Base-by-base conservation (phyloP, 208 protist species). In the Trypanosoma avium region DNA sequence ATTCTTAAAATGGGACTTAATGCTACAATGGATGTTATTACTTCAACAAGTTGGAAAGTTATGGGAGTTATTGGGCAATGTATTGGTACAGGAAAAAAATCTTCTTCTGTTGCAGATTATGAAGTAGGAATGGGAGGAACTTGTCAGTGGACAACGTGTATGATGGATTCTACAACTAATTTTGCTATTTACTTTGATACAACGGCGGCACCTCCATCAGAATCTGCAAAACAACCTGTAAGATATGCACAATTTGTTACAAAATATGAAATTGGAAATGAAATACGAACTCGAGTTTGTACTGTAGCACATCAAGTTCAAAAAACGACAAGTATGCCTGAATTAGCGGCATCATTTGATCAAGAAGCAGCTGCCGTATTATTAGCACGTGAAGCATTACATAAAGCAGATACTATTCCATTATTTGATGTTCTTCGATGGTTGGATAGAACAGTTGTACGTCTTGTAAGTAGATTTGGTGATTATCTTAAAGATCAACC, bases 171-270 rank as follows among this genome's bases (percentile, higher is more conserved):
- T 17, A 81, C 67, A 24, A 98, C 93, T 6, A 97, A 97, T 40
- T 81, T 99, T 59, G 97, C 97, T 36, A 76, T 99, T 46, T 99
- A 98, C 75, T 99, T 99, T 75, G 98, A 99, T 70, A 89, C 99
- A 32, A 81, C 81, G 19, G 29, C 52, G 15, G 55, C 55, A 73
- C 67, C 78, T 69, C 60, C 75, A 26, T 63, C 73, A 36, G 70
- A 69, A 27, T 53, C 65, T 12, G 65, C 47, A 57, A 63, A 58
- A 21, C 67, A 68, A 21, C 61, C 61, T 12, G 59, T 90, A 56
- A 84, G 94, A 12, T 97, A 89, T 76, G 77, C 82, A 10, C 95
- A 99, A 79, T 96, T 99, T 61, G 82, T 97, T 26, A 99, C 98
- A 7, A 81, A 79, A 2, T 99, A 99, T 81, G 95, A 99, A 72